Evolutionary conservation across 805 yeast genomes (phyloP), one percentile per base, ranked within the genome.

Genomic region (Metschnikowia bowlesiae): DNA sequence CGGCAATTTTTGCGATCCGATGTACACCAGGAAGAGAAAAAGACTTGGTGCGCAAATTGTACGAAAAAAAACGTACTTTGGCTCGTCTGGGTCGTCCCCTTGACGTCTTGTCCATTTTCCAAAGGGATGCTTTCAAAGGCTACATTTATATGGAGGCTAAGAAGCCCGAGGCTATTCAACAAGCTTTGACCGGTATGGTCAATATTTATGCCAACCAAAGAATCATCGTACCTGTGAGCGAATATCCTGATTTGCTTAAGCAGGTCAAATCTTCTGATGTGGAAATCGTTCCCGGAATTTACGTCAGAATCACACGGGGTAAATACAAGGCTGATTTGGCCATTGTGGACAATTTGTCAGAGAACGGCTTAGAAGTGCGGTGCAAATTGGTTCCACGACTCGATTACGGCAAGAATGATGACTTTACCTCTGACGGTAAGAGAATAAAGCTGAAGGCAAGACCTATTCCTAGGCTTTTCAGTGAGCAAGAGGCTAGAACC

Each of bases 81-180:
- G 86, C 85, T 57, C 80, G 85, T 58, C 83, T 87, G 61, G 82
- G 82, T 52, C 82, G 80, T 47, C 87, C 95, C n/a, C 79, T 90
- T 56, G 92, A 87, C 52, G 89, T 94, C 49, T 79, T 79, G 65
- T 86, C 96, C 16, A 95, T 87, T 33, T 94, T 94, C 74, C 97
- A 94, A 71, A 81, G 99, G 70, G 97, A 94, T 62, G 84, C 88
- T 39, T 92, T 91, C 68, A 79, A 84, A 34, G 98, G 98, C 28
- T 89, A 95, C 65, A 81, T 94, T 47, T 94, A 94, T 68, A 80
- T 94, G 54, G 99, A 94, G 71, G 98, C 99, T 14, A 85, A 92
- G 53, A 87, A 87, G 65, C 86, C 91, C 55, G 89, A 94, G 53
- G 97, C 96, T 22, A 96, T 92, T 39, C 88, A 86, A 63, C 84